Conservation (phyloP, 1,139 yeast genomes). For the Pichia sp. region DNA sequence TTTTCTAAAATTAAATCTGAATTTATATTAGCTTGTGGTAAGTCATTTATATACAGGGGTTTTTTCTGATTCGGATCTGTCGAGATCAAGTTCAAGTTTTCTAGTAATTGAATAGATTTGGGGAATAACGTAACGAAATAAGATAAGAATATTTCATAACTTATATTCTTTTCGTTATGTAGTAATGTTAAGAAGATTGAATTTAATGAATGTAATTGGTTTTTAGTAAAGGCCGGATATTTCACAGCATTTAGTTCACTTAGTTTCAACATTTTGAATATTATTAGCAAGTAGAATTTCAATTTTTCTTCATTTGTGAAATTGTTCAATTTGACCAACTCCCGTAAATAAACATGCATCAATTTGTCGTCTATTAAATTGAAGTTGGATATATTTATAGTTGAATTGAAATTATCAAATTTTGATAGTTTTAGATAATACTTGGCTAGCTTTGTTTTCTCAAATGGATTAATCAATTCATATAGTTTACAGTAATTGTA, state of each 20-base stretch:
- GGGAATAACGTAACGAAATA: conserved; percentile 13
- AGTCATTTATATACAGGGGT: neutral
- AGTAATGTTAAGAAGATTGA: conserved; percentile 9
- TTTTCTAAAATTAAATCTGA: conserved; percentile 4
- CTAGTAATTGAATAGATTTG: conserved; percentile 4
- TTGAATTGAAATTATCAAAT: neutral
- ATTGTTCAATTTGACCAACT: conserved; percentile 2
- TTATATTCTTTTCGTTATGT: conserved; percentile 3
- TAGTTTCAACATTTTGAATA: conserved; percentile 3
- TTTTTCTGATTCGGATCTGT: neutral
- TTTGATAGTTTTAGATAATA: conserved; percentile 9
- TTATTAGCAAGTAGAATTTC: conserved; percentile 8
- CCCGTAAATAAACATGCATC: conserved; percentile 9
- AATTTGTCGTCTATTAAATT: conserved; percentile 5
- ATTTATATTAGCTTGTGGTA: conserved; percentile 10
- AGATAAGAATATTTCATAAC: conserved; percentile 6
- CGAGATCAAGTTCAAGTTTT: conserved; percentile 2
- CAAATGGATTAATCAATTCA: neutral
- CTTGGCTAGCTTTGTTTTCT: neutral
- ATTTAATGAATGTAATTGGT: conserved; percentile 8
- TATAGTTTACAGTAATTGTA: conserved; percentile 1
- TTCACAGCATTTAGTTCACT: neutral
- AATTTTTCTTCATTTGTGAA: conserved; percentile 6
- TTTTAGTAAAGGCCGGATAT: neutral
- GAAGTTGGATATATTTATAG: neutral